phyloP scores from a whole-genome alignment of 805 yeast species.

The Candida patagonica region DNA sequence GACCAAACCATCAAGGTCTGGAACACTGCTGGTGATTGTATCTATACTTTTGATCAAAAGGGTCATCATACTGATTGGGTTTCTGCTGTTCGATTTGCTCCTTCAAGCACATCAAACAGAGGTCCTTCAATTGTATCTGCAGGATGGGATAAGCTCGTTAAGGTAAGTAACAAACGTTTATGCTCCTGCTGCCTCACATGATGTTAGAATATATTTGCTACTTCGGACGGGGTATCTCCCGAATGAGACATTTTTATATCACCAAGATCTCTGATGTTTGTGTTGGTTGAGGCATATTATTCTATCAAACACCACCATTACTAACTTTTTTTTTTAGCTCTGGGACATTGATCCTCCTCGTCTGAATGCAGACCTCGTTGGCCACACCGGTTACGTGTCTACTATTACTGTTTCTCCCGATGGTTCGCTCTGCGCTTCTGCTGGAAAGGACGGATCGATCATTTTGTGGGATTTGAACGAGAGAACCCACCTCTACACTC shows the following conservation, averaged over 20 bases:
- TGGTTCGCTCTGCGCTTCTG: slow-evolving; percentile 98
- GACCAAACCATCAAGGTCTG: slow-evolving; percentile 98
- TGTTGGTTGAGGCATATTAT: slow-evolving; percentile 4
- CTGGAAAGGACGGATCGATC: slow-evolving; percentile 99
- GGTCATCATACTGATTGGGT: slow-evolving; percentile 99
- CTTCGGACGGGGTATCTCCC: slow-evolving; percentile 80
- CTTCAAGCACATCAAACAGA: slow-evolving; percentile 41
- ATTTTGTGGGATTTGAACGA: slow-evolving; percentile 95
- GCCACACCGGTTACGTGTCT: slow-evolving; percentile 99
- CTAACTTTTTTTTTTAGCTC: slow-evolving; percentile 45
- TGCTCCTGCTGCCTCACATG: slow-evolving; percentile 38
- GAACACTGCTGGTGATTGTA: slow-evolving; percentile 97
- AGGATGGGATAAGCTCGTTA: slow-evolving; percentile 97
- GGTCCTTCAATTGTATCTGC: slow-evolving; percentile 80
- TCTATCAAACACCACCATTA: slow-evolving; percentile 9
- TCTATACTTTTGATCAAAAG: slow-evolving; percentile 60
- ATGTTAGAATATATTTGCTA: slow-evolving; percentile 92
- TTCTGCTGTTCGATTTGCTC: slow-evolving; percentile 95
- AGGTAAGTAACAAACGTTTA: slow-evolving; percentile 61
- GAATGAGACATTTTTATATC: slow-evolving; percentile 90
- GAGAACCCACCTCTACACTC: slow-evolving; percentile 81
- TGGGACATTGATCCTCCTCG: slow-evolving; percentile 86
- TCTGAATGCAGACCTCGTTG: slow-evolving; percentile 91
- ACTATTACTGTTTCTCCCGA: slow-evolving; percentile 98
- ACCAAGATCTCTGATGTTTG: slow-evolving; percentile 96